Evolutionary conservation across 2,329 filamentous ascomycete genomes (phyloP).

Genomic region (Fusarium phyllophilum): DNA sequence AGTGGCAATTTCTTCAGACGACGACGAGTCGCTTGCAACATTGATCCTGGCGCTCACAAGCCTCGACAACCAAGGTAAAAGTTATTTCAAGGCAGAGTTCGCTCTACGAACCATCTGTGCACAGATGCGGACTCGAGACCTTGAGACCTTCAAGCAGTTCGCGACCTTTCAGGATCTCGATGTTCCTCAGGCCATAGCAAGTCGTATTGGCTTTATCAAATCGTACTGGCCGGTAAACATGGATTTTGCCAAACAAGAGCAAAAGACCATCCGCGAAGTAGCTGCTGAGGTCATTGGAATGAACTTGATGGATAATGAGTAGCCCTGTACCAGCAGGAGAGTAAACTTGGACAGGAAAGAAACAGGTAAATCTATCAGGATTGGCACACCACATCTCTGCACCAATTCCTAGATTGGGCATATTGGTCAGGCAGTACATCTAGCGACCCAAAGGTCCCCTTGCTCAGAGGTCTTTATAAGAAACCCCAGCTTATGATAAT

Average conservation of each 20-base stretch:
- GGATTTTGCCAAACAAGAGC: neutral
- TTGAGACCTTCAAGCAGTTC: neutral
- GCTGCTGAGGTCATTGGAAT: neutral
- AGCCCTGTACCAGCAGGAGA: neutral
- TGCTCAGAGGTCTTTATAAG: neutral
- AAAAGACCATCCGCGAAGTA: neutral
- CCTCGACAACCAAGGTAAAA: neutral
- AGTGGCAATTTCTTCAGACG: neutral
- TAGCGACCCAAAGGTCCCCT: neutral
- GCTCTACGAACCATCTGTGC: neutral
- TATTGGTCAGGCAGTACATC: neutral
- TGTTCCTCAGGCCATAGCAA: neutral
- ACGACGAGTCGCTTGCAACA: neutral
- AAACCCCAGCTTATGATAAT: neutral
- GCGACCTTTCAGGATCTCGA: neutral
- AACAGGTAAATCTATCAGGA: neutral
- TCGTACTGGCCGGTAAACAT: neutral
- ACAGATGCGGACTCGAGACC: neutral
- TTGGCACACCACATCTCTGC: neutral
- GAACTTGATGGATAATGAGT: neutral
- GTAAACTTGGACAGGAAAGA: neutral
- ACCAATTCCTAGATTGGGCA: neutral
- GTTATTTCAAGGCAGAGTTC: neutral
- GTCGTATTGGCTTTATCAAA: neutral
- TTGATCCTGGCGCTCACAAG: neutral